Base-by-base conservation (phyloP, 73 alveolate genomes). In the Paramecium sonneborni region DNA sequence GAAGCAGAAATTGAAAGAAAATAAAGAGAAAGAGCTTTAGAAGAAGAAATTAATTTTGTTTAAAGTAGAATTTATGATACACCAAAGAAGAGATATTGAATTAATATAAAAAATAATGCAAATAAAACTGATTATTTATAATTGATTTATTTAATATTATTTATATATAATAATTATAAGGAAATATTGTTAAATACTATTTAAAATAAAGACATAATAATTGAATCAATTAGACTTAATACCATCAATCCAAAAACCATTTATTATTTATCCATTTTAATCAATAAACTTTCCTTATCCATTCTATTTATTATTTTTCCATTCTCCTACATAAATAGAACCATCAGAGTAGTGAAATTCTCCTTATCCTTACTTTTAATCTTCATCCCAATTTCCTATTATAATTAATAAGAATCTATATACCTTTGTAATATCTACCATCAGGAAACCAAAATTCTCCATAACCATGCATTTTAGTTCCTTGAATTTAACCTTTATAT, bases 371-470 rank as follows among this genome's bases (percentile, higher is more conserved):
- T 79, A 52, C 32, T 41, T 79, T 46, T 79, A 24, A 20, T 44
- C 76, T 10, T 74, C 58, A 74, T 32, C 38, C 56, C 58, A 74
- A 37, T 35, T 15, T 3, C 87, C 87, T 74, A 26, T 7, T 3
- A 62, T 12, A 11, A 58, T 48, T 58, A 20, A 21, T n/a, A 57
- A 68, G 0, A 23, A 30, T 10, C n/a, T 1, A 70, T 6, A 18
- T 41, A 8, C 99, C 99, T 79, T 55, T 92, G 85, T 95, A 96
- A n/a, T 20, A 94, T 85, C 55, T 41, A 34, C 95, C 93, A 92
- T 95, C 97, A 5, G 92, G 93, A 43, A 85, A 95, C 32, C 67
- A 20, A 56, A 89, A 93, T 43, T 92, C 93, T 21, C 96, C 97
- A 76, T 85, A 57, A 39, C 97, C 97, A 84, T 93, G 91, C 67